Conservation (phyloP, 1,139 yeast species). For the Kluyveromyces marxianus region DNA sequence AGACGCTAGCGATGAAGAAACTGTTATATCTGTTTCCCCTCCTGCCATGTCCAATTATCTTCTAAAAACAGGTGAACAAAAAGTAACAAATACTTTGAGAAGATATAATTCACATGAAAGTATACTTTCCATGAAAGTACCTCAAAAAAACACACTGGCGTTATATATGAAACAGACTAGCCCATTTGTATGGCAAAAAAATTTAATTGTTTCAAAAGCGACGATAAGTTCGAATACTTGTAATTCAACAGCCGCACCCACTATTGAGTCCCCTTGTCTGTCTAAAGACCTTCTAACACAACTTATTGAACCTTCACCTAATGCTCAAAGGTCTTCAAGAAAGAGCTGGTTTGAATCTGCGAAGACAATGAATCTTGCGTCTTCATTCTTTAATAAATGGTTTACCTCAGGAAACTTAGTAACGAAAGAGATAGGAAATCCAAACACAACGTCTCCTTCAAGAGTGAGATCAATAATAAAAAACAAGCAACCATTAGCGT, state of each 20-base stretch:
- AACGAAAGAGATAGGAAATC: constrained; percentile 25
- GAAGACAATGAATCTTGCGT: neutral
- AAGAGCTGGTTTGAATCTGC: constrained; percentile 2
- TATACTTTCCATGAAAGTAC: constrained; percentile 22
- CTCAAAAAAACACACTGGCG: neutral
- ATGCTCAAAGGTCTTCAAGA: neutral
- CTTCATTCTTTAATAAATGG: constrained; percentile 2
- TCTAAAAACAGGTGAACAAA: neutral
- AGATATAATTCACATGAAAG: constrained; percentile 35
- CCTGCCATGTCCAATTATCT: neutral
- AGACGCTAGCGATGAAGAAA: constrained; percentile 27
- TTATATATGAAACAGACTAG: neutral
- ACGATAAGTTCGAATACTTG: constrained; percentile 3
- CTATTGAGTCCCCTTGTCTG: neutral
- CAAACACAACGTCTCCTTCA: constrained; percentile 5
- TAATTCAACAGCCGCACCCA: neutral
- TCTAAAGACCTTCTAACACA: constrained; percentile 6
- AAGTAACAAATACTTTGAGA: constrained; percentile 17
- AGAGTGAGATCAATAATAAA: neutral
- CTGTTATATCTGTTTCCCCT: constrained; percentile 20
- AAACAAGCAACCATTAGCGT: neutral
- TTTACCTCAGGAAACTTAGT: constrained; percentile 12
- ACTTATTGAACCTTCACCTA: constrained; percentile 2
- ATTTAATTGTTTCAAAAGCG: neutral
- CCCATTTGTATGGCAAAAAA: neutral